These are phyloP conservation scores for Paramyrothecium roridum DNA, from an alignment of 2,329 filamentous ascomycete genomes.

Conservation along the genomic window DNA sequence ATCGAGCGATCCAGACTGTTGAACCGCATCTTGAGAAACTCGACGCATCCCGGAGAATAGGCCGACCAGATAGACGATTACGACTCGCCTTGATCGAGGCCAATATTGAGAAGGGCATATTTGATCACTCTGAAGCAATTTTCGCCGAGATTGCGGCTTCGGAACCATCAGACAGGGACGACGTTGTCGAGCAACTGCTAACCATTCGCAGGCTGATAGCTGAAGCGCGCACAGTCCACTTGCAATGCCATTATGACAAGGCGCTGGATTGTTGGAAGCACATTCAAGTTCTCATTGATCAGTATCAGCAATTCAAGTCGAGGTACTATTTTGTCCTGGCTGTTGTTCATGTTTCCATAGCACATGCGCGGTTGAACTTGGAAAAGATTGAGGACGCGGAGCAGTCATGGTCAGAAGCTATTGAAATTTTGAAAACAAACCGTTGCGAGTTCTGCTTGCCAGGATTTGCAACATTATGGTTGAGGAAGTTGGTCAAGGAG, in stretches of 20 bases:
- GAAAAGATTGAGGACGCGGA: constrained; percentile 11
- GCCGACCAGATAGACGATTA: constrained; percentile 18
- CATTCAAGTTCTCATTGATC: constrained; percentile 12
- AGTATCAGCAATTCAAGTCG: constrained; percentile 14
- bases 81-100: constrained; percentile 20
- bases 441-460: constrained; percentile 28
- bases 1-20: constrained; percentile 14
- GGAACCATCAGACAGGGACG: constrained; percentile 19
- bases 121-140: constrained; percentile 8
- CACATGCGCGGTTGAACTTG: constrained; percentile 19
- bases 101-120: constrained; percentile 13
- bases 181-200: constrained; percentile 26
- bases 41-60: constrained; percentile 8
- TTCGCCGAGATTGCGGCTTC: constrained; percentile 10
- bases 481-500: constrained; percentile 18
- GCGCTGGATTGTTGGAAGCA: constrained; percentile 17
- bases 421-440: constrained; percentile 17
- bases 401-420: constrained; percentile 18
- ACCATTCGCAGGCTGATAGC: constrained; percentile 24
- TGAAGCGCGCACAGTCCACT: constrained; percentile 18
- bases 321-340: constrained; percentile 20
- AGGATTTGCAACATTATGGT: constrained; percentile 22
- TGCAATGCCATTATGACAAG: constrained; percentile 4
- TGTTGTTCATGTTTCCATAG: constrained; percentile 21
- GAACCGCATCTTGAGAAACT: constrained; percentile 15